Evolutionary conservation across 1,139 yeast species (phyloP), one percentile per base, ranked within the genome.

Genomic region (Saccharomycopsis hybrid): DNA sequence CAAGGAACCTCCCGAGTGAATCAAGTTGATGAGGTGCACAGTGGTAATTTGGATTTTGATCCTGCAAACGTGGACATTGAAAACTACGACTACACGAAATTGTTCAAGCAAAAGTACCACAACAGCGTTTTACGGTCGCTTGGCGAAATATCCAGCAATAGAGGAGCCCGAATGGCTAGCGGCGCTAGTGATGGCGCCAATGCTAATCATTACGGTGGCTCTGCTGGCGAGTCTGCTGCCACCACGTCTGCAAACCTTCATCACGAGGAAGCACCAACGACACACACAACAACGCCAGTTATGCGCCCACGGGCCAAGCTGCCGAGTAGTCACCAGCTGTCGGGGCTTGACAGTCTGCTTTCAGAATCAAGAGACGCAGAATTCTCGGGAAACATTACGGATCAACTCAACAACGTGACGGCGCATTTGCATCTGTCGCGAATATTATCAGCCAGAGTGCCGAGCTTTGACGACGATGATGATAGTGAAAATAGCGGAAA

Each of bases 401-500:
- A 33, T 11, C 39, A 36, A n/a, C 29, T 49, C 8, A 30, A 48
- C 8, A 52, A 47, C 11, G 28, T 50, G 13, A 44, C 53, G 13
- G 28, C 49, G 18, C 49, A 49, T 43, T 43, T 51, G 32, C 52
- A 51, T 13, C 27, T 46, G 4, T 45, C 47, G 7, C 36, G 39
- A 40, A 49, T 51, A 3, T 49, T 45, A 24, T 41, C 46, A 18
- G 41, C 33, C 5, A 41, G 38, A 24, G 29, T 44, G 9, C 52
- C 54, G 13, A 41, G 27, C 18, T 39, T 48, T 42, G 50, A 49
- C 18, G 54, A 51, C 5, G 46, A 41, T 13, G 47, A 46, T 5
- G 47, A 41, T n/a, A 43, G 36, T 11, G 46, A 36, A 11, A 25
- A 18, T 18, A 38, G 31, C 13, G 44, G 30, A 4, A 41, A 43